Conservation (phyloP, 352 stramenopile genomes). For the Pythium utonaiense region DNA sequence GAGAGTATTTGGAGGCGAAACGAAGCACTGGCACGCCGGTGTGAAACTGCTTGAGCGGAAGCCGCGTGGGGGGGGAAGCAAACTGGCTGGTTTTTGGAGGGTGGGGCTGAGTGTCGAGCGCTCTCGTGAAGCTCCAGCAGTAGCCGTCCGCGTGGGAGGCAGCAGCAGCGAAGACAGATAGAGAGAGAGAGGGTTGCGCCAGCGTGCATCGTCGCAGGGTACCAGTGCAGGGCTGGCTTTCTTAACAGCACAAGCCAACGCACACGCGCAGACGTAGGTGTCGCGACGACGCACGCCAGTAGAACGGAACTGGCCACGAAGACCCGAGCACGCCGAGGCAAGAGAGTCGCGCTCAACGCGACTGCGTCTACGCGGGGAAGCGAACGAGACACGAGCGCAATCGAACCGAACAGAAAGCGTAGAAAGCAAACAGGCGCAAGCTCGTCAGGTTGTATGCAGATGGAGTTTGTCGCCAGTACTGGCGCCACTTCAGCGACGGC, state of each 20-base stretch:
- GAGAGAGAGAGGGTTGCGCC: conserved; percentile 7
- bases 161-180: background rate
- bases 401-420: conserved; percentile 3
- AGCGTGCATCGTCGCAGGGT: conserved; percentile 11
- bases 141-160: conserved; percentile 2
- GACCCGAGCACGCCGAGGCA: background rate
- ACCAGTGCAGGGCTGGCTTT: background rate
- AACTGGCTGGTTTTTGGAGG: conserved; percentile 5
- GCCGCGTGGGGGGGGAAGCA: background rate
- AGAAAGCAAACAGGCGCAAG: background rate
- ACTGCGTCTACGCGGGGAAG: background rate
- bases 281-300: conserved; percentile 9
- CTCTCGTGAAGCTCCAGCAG: background rate
- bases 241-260: background rate
- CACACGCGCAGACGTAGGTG: background rate
- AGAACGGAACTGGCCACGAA: conserved; percentile 10
- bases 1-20: conserved; percentile 3
- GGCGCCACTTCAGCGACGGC: background rate
- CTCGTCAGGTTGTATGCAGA: conserved; percentile 11
- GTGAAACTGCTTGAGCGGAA: conserved; percentile 9
- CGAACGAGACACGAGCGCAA: background rate
- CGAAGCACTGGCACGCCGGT: conserved; percentile 5
- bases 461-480: conserved; percentile 30
- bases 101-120: background rate
- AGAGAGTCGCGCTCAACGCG: background rate